Base-by-base conservation (phyloP, 768 basidiomycete genomes). In the Gautieria morchelliformis region DNA sequence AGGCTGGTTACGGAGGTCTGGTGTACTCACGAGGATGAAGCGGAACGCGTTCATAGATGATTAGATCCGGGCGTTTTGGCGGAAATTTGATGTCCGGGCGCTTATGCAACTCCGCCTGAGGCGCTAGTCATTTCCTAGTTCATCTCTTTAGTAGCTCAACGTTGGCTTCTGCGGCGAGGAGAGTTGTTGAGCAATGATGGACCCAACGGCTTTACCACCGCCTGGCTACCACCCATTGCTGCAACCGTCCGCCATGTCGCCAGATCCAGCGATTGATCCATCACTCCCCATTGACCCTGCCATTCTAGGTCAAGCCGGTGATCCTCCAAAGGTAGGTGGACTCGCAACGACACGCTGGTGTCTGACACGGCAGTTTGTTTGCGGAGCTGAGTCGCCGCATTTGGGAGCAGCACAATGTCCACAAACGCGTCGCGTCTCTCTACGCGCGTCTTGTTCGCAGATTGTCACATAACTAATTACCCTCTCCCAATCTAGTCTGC, bases 201-300 rank as follows among this genome's bases (percentile, higher is more conserved):
- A 59, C 33, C 40, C 30, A 17, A 54, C 52, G 44, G 20, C 45
- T 39, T 33, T 53, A 27, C 45, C 61, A 40, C 58, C 10, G 22
- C 27, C 44, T 37, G 51, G 44, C n/a, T 48, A 39, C 9, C 52
- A 41, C 17, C 32, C 53, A 15, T 54, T 59, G 14, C 35, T 32
- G 10, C 82, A 14, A 81, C 83, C 61, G 72, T 72, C 67, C 77
- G 75, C 74, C 75, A 73, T 71, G 70, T 69, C 67, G 65, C 64
- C 66, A 77, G 78, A 81, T 71, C 85, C 89, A 69, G 85, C 86
- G 62, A 89, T 89, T 75, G 87, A 90, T 80, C 88, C 88, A 64
- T 83, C 81, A 42, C 80, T 89, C 61, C 62, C 74, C 60, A 78
- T 83, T 62, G 82, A 82, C 73, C 80, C 81, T 27, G 72, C 73